Base-by-base conservation (phyloP, 2,329 filamentous ascomycete genomes). In the Cladophialophora yegresii region DNA sequence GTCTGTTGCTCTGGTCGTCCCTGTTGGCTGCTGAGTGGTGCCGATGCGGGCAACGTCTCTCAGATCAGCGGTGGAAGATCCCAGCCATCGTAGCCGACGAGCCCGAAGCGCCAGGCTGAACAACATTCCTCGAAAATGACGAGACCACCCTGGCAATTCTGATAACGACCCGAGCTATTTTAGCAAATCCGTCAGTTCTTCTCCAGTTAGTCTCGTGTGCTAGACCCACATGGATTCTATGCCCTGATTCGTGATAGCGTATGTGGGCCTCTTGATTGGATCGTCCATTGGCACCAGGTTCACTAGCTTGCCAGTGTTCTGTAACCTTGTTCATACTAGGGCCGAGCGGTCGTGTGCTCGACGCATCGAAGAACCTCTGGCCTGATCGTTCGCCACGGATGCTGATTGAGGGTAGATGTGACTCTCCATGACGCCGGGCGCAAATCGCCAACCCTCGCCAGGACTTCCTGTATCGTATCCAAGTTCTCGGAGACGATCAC, bases 241-340 rank as follows among this genome's bases (percentile, higher is more conserved):
- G 45, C 57, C 57, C 32, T 36, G 43, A 50, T 59, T 59, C 57
- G 57, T 51, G 30, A 50, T 59, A 59, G 57, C 57, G 57, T 59
- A 59, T 59, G 57, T 59, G 57, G 57, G 57, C 57, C 47, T 50
- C 36, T 36, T 59, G 57, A 59, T 59, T 59, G 57, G 57, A 59
- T 59, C 26, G 51, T 59, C 36, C 40, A 59, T 50, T 50, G 45
- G 47, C 57, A 59, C 45, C 32, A 26, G 13, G 22, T 10, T 33
- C 16, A 28, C 22, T 59, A 50, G 57, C 4, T n/a, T 40, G 23
- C 22, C 57, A 40, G 55, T 58, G 26, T 28, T 58, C 49, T 32
- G 55, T 28, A 28, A 58, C 55, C 55, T 58, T 49, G 22, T 58
- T 49, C 20, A 50, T 26, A 20, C 16, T 32, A 50, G 57, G 32